Evolutionary conservation across 2,329 filamentous ascomycete species (phyloP), one percentile per base, ranked within the genome.

Genomic region (Tolypocladium pustulatum): DNA sequence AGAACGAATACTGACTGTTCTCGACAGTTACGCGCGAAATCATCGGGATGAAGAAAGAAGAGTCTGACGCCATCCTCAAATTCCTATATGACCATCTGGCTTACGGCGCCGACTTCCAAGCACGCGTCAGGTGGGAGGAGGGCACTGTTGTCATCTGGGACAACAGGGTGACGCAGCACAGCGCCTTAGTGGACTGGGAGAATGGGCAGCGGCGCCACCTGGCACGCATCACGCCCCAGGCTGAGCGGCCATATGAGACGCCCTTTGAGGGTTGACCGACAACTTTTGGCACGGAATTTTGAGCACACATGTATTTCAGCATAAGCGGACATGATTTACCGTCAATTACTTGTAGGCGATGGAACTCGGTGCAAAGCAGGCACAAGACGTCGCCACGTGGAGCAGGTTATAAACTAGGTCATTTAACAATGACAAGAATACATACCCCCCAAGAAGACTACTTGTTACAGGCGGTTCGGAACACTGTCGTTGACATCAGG

Each of bases 61-160:
- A 96, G 69, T 90, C 86, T 1, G 91, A 95, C 63, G 80, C 80
- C 54, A 76, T 91, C 12, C 79, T 91, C 58, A 85, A 89, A 67
- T 88, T 92, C 72, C 75, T 91, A 8, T 91, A 78, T 63, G 72
- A 78, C 66, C 79, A 81, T 61, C 74, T 81, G 20, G 73, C 75
- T 1, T 72, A 71, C 54, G 78, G 78, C 36, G 86, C 87, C 49
- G 88, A 91, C 69, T 76, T 87, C 60, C 87, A 90, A 65, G 86
- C 82, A 7, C 79, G 87, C 30, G 80, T 96, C 55, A 88, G 87
- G 71, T 95, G 90, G 90, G 84, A 85, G 65, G 79, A 84, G 51
- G 82, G 84, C n/a, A 93, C 89, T 0, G 90, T 95, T 1, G 88
- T 94, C 2, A 85, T 93, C 0, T 95, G 90, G 90, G 90, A 94